Evolutionary conservation across 2,329 filamentous ascomycete genomes (phyloP), one percentile per base, ranked within the genome.

Genomic region (Diaporthe amygdali): DNA sequence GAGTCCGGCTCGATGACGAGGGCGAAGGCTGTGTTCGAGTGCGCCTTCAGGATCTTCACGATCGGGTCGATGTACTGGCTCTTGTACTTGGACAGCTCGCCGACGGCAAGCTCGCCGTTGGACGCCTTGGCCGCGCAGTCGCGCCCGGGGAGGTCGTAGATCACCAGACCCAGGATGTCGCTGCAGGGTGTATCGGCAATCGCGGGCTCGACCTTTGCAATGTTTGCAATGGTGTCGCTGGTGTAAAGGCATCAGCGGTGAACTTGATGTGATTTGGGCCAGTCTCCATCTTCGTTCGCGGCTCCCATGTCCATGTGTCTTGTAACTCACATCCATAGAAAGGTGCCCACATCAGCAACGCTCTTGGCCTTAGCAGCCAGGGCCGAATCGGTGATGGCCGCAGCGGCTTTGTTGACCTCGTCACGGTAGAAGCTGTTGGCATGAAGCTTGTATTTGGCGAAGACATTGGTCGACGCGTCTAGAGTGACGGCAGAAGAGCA

Each of bases 91-190:
- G 64, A 82, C 64, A 86, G 79, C 69, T 90, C 79, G 71, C 86
- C 88, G 70, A 90, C 87, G 25, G 83, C 81, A 55, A 89, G 86
- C 79, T 91, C 89, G 72, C 90, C 89, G 76, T 91, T 91, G 73
- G 89, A 91, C 17, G 89, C 89, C 75, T 88, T 82, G 63, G 90
- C 90, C 17, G 89, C 86, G 76, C 90, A 91, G 77, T 91, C 90
- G 77, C 89, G 87, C 75, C 90, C 89, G 54, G 90, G 90, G 15
- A 91, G 81, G 77, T 91, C 87, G 79, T 91, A 91, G 68, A 91
- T 87, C 68, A 92, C 89, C 67, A 91, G 76, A 70, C 81, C 82
- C 64, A 83, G 77, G 75, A 83, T 82, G 73, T 83, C 66, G 61
- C 77, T 71, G 78, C 81, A 83, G 32, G 81, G 79, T 5, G 80